These are phyloP conservation scores for Melaleuca alternifolia DNA, from an alignment of 345 rosid genomes.

Conservation along the genomic window DNA sequence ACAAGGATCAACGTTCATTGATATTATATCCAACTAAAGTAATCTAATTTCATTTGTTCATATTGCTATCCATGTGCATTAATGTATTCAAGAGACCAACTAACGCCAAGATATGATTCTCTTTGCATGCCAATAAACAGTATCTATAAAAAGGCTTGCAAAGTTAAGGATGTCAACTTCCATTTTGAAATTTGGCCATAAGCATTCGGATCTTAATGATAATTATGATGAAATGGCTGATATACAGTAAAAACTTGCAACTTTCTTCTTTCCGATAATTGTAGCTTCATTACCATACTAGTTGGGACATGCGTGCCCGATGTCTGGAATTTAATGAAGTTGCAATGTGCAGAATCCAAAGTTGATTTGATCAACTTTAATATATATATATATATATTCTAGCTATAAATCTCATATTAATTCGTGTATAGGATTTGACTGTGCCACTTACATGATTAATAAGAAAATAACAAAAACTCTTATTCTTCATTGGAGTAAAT, in stretches of 20 bases:
- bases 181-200: neutral
- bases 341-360: neutral
- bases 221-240: neutral
- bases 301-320: neutral
- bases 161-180: neutral
- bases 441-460: neutral
- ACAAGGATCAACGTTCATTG: neutral
- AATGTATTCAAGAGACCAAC: neutral
- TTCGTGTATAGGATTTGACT: neutral
- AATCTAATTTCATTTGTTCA: neutral
- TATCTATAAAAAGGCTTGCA: neutral
- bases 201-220: neutral
- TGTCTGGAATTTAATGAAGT: neutral
- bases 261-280: neutral
- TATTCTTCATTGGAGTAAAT: too few relatives aligned
- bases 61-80: neutral
- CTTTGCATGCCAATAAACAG: neutral
- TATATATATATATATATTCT: too few relatives aligned
- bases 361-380: too few relatives aligned
- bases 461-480: too few relatives aligned
- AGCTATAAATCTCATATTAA: too few relatives aligned
- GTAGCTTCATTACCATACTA: neutral
- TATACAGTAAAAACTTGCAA: too few relatives aligned
- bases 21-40: neutral
- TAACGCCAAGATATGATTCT: too few relatives aligned